Evolutionary conservation across 768 basidiomycete genomes (phyloP).

Genomic region (Russula compacta): DNA sequence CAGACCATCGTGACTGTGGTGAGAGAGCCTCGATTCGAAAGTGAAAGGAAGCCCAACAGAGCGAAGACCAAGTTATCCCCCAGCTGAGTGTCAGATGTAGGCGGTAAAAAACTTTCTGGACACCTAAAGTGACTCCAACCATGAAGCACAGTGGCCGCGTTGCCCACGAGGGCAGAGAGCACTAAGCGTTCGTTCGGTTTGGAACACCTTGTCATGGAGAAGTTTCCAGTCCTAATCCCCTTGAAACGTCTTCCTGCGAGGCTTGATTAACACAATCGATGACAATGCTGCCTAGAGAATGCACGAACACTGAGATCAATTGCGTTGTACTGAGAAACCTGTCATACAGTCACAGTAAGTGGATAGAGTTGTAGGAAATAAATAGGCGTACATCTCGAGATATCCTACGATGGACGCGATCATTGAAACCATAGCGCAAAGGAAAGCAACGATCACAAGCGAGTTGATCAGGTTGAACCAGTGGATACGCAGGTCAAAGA

Average conservation of each 20-base stretch:
- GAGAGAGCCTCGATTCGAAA: constrained; percentile 89
- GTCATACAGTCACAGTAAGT: constrained; percentile 1
- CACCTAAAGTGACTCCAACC: constrained; percentile 80
- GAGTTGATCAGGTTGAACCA: constrained; percentile 96
- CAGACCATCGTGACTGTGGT: constrained; percentile 91
- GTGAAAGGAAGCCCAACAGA: constrained; percentile 85
- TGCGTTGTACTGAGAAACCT: constrained; percentile 91
- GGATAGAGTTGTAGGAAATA: neutral
- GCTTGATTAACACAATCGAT: neutral
- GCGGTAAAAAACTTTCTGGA: neutral
- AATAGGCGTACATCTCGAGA: constrained; percentile 63
- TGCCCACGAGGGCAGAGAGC: constrained; percentile 82
- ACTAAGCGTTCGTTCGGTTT: constrained; percentile 61
- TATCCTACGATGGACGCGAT: constrained; percentile 72
- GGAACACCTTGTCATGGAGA: constrained; percentile 95
- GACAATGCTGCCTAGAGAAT: neutral
- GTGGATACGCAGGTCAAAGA: constrained; percentile 90
- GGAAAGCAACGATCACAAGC: constrained; percentile 81
- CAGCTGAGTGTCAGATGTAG: neutral
- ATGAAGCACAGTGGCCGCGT: constrained; percentile 74
- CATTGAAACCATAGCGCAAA: constrained; percentile 90
- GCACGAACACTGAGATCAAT: constrained; percentile 74
- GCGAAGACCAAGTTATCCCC: constrained; percentile 62
- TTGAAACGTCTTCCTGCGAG: constrained; percentile 79
- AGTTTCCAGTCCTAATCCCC: constrained; percentile 99